phyloP scores from a whole-genome alignment of 306 rosid genomes.

The Fagus sylvatica region DNA sequence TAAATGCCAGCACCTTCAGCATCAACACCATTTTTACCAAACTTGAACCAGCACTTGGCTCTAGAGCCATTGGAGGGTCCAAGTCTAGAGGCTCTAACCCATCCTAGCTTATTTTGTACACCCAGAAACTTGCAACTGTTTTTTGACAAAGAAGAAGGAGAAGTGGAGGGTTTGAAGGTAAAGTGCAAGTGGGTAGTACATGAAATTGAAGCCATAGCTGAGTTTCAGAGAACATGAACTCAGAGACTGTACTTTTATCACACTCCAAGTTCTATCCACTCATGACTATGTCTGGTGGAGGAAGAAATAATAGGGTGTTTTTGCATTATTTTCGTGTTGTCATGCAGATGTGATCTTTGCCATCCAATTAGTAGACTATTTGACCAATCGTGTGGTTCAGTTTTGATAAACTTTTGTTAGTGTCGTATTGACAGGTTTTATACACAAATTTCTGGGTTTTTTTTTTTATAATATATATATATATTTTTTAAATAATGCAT shows the following conservation, averaged over 20 bases:
- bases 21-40: conserved; percentile 83
- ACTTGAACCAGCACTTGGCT: conserved; percentile 81
- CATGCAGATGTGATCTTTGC: background rate
- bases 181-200: conserved; percentile 50
- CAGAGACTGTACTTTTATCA: background rate
- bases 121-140: conserved; percentile 55
- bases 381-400: background rate
- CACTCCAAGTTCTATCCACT: conserved; percentile 46
- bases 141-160: conserved; percentile 32
- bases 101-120: conserved; percentile 35
- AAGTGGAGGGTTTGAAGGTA: conserved; percentile 35
- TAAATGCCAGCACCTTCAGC: conserved; percentile 98
- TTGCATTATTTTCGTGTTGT: background rate
- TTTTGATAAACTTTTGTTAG: background rate
- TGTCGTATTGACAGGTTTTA: background rate
- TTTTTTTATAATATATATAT: too few species aligned
- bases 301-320: conserved; percentile 13
- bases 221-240: conserved; percentile 12
- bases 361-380: background rate
- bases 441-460: too few species aligned
- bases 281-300: conserved; percentile 2
- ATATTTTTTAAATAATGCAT: too few species aligned
- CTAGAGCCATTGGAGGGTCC: conserved; percentile 90
- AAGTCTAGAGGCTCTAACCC: conserved; percentile 35
- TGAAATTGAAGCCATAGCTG: conserved; percentile 74